Conservation (phyloP, 306 rosid genomes). For the Medicago arabica region DNA sequence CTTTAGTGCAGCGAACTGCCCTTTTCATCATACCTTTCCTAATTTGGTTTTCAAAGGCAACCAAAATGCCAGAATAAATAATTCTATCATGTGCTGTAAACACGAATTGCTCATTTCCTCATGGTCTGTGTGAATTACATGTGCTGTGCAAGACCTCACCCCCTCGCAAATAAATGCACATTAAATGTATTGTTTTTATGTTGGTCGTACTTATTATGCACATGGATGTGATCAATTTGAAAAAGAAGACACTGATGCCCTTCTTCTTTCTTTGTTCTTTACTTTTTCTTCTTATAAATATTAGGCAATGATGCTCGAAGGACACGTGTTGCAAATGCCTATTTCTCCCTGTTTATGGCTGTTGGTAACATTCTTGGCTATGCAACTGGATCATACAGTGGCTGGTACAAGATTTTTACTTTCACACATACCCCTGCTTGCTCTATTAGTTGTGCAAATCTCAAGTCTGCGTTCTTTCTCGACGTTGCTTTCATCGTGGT, state of each 20-base stretch:
- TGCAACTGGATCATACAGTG: conserved; percentile 90
- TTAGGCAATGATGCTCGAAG: conserved; percentile 88
- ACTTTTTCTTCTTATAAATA: conserved; percentile 44
- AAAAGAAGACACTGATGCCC: conserved; percentile 20
- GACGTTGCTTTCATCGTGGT: conserved; percentile 70
- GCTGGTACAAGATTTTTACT: conserved; percentile 84
- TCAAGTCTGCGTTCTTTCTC: conserved; percentile 90
- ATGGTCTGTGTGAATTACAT: background rate
- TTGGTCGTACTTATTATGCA: conserved; percentile 29
- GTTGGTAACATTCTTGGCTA: conserved; percentile 92
- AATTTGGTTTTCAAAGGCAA: conserved; percentile 9
- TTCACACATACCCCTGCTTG: conserved; percentile 76
- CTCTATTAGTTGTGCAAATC: conserved; percentile 86
- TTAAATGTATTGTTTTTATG: conserved; percentile 11
- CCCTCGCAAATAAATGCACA: background rate
- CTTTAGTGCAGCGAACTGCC: too few species aligned
- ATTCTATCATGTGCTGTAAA: background rate
- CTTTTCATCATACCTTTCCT: conserved; percentile 18
- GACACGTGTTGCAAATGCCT: conserved; percentile 95
- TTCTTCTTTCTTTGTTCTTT: conserved; percentile 29
- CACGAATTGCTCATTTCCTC: conserved; percentile 26
- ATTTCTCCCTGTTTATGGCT: conserved; percentile 93
- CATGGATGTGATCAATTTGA: conserved; percentile 32
- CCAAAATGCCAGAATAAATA: conserved; percentile 28
- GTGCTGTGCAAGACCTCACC: conserved; percentile 9